Percentiles rank a stretch among this genome's conserved stretches.
Evolutionary conservation across 768 basidiomycete species (phyloP).

Genomic region (Xerocomellus chrysenteron): DNA sequence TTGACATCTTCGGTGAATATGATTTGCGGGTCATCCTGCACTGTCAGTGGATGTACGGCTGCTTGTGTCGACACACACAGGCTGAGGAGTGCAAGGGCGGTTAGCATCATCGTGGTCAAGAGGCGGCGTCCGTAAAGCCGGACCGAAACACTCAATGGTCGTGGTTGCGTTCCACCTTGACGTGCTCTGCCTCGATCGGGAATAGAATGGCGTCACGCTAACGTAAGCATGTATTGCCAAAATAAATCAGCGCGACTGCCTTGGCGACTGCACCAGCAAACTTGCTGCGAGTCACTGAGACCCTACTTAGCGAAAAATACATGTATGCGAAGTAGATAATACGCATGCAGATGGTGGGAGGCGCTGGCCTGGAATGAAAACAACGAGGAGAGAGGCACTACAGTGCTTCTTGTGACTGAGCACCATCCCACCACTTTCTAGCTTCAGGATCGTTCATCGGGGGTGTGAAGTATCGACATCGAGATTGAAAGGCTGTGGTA

Average conservation of each 20-base stretch:
- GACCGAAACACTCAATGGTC: too few relatives aligned
- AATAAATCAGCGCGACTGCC: background rate
- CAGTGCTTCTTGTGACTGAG: conserved; percentile 32
- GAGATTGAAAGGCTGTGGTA: conserved; percentile 66
- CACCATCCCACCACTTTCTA: conserved; percentile 54
- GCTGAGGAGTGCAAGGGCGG: conserved; percentile 16
- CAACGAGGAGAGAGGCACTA: conserved; percentile 33
- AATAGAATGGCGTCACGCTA: conserved; percentile 25
- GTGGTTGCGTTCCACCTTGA: background rate
- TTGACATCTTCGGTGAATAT: conserved; percentile 29
- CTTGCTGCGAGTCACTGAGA: conserved; percentile 2
- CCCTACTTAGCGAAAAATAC: conserved; percentile 6
- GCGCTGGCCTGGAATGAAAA: conserved; percentile 25
- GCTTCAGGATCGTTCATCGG: conserved; percentile 58
- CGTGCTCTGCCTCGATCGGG: background rate
- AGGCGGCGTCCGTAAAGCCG: too few relatives aligned
- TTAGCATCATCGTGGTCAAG: conserved; percentile 22
- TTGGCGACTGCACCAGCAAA: background rate
- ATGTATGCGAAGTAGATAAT: conserved; percentile 11
- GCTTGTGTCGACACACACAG: conserved; percentile 16
- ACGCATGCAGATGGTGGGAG: conserved; percentile 13
- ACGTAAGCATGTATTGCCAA: conserved; percentile 21
- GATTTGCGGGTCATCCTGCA: conserved; percentile 21
- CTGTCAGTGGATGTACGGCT: conserved; percentile 12
- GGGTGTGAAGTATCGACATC: conserved; percentile 78